Evolutionary conservation across 1,284 basidiomycete genomes (phyloP), one percentile per base, ranked within the genome.

Genomic region (Cryptococcus sp.): DNA sequence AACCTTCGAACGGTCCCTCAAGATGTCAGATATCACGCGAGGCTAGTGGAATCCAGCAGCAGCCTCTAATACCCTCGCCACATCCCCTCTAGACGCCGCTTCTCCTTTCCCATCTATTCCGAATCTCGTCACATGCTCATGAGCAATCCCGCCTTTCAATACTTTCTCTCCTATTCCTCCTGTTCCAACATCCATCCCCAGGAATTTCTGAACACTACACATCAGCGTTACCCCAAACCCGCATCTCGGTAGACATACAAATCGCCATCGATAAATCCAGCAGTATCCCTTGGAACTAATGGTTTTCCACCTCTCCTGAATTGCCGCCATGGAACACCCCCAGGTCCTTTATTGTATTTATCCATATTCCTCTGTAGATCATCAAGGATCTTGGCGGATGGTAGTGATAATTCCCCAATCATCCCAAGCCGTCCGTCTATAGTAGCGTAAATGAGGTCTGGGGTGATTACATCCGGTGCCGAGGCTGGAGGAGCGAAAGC

Each of bases 191-290:
- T 62, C 58, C 7, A 58, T 34, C 21, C 63, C 64, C 23, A 89
- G 76, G 74, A 86, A 85, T 25, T 78, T 76, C 69, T 91, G 87
- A 24, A 93, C 72, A 62, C 71, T 73, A 18, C 21, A 23, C 5
- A 19, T 22, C 22, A 28, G 18, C 3, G 13, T 13, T 22, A 9
- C 18, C 41, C 13, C 4, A 21, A 28, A 37, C 11, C 19, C 42
- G 18, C 19, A 1, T 5, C n/a, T 10, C 28, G 4, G 4, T 23
- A 25, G 41, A 65, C 69, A 64, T 46, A 69, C 67, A 91, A 89
- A 66, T 91, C 87, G 2, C 91, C 92, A 61, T 97, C 91, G 24
- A 96, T 78, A 78, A 96, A 92, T 2, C 91, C 91, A 0, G 67
- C 67, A 1, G 73, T 68, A 2, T 67, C 81, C 73, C 45, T 73